Conservation (phyloP, 768 basidiomycete species). For the Trametes meyenii region DNA sequence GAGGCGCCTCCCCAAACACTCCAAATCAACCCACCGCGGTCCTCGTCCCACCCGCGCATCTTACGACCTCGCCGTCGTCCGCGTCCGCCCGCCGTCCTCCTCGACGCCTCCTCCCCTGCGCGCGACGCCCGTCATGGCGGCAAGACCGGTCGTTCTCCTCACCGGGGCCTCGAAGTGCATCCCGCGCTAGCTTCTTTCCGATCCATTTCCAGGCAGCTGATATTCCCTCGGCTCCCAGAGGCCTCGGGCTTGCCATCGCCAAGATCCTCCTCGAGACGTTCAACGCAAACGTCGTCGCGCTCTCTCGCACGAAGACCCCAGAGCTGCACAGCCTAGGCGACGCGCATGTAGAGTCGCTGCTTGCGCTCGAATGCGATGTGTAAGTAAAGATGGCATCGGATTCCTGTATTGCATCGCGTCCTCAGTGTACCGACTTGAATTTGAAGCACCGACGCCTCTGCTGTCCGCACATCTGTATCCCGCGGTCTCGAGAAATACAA, state of each 20-base stretch:
- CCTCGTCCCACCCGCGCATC: constrained; percentile 7
- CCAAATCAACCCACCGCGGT: constrained; percentile 6
- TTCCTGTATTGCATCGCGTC: background rate
- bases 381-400: constrained; percentile 43
- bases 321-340: constrained; percentile 58
- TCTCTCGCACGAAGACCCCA: constrained; percentile 71
- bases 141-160: constrained; percentile 67
- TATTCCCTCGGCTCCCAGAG: constrained; percentile 35
- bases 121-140: constrained; percentile 25
- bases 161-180: constrained; percentile 83
- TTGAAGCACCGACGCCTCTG: constrained; percentile 59
- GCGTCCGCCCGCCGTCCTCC: constrained; percentile 6
- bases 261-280: constrained; percentile 64
- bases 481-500: constrained; percentile 56
- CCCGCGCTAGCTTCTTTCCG: constrained; percentile 8
- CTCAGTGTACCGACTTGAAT: constrained; percentile 32
- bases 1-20: constrained; percentile 22
- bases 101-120: constrained; percentile 1
- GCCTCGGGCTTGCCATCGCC: constrained; percentile 82
- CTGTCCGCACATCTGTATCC: constrained; percentile 57
- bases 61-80: constrained; percentile 11
- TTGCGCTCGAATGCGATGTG: constrained; percentile 74
- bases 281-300: constrained; percentile 69
- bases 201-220: constrained; percentile 18
- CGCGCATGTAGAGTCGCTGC: constrained; percentile 44